Evolutionary conservation across 306 rosid genomes (phyloP).

Genomic region (Quercus agrifolia): DNA sequence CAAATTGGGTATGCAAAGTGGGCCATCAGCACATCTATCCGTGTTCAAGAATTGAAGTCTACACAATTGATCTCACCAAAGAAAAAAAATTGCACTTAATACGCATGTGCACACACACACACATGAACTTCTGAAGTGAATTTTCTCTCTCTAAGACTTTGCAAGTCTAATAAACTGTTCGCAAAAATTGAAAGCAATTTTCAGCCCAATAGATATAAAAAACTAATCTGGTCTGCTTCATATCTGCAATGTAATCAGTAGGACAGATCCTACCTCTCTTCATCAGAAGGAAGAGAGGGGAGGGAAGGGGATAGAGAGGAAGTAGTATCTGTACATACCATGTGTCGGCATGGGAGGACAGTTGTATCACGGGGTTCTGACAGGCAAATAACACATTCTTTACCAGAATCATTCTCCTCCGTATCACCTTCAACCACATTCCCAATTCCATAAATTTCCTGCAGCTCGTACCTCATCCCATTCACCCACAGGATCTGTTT

Average conservation of each 20-base stretch:
- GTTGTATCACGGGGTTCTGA: constrained; percentile 51
- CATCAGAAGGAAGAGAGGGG: not conserved
- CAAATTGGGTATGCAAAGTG: no score
- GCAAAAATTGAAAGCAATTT: not conserved
- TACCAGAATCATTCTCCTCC: constrained; percentile 33
- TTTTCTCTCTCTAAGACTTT: not conserved
- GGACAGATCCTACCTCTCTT: not conserved
- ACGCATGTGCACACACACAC: not conserved
- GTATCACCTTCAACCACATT: constrained; percentile 34
- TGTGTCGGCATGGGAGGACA: constrained; percentile 56
- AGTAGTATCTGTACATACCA: constrained; percentile 26
- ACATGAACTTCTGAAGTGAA: not conserved
- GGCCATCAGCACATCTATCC: no score
- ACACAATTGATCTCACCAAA: no score
- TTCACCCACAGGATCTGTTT: constrained; percentile 50
- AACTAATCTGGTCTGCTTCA: not conserved
- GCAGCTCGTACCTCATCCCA: constrained; percentile 43
- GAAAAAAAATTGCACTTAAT: not conserved
- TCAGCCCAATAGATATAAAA: not conserved
- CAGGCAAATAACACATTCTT: constrained; percentile 50
- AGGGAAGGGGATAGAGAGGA: not conserved
- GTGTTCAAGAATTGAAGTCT: no score
- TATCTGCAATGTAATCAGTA: not conserved
- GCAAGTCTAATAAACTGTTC: not conserved
- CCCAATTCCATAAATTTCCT: constrained; percentile 50